Evolutionary conservation across 257 asterid genomes (phyloP), one percentile per base, ranked within the genome.

Genomic region (Capsicum pubescens): DNA sequence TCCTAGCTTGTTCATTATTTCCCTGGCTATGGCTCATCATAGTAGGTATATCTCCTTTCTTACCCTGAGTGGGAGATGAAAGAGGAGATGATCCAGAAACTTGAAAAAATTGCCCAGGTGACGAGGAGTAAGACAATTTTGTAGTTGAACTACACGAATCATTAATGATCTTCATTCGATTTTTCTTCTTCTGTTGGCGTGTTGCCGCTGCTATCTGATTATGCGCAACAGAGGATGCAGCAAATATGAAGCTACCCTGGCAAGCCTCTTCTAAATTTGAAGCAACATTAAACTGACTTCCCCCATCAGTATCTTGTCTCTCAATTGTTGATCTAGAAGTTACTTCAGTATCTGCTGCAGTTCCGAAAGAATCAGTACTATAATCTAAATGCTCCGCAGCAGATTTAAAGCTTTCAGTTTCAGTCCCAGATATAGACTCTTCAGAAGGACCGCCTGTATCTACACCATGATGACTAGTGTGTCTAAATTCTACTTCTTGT

Each of bases 391-490:
- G 95, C 61, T 97, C 99, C 19, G 89, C 87, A 26, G 98, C 98
- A 84, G 99, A 97, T 86, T 86, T 91, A 79, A 94, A 94, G 92
- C 98, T 92, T 91, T 93, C 98, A 54, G 97, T 91, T 90, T 96
- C 81, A 21, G 55, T 14, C 78, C 90, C 97, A 46, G 98, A 92
- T 84, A 93, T 86, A 84, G 90, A 86, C 87, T 90, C 98, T 76
- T 93, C 98, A 69, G 88, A 90, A 70, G 89, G 85, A 84, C 88
- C 88, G 16, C 85, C 95, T 76, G 66, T 87, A 81, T 85, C 86
- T 84, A 84, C 83, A 83, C 58, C 87, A 83, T 84, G 91, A 80
- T 84, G 70, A 61, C 84, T 81, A 84, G 19, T 59, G 85, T 82
- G 79, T 72, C 70, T 79, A 86, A 87, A 59, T 70, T 84, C 90